phyloP scores from a whole-genome alignment of 352 stramenopile species.

The Phytopythium mirpurense region DNA sequence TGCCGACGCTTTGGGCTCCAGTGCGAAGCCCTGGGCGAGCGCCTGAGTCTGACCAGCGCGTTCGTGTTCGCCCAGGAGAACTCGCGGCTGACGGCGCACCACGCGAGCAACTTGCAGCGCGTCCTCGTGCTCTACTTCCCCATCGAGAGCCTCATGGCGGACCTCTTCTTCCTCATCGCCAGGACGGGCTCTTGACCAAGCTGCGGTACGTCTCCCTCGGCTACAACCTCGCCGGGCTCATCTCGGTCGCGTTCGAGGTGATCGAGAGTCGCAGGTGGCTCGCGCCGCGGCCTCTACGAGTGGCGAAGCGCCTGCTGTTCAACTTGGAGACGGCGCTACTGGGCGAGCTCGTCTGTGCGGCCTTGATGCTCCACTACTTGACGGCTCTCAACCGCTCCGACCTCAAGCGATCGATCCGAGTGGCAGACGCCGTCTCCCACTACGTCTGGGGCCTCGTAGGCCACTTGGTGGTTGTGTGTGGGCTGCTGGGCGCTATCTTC shows the following conservation, averaged over 20 bases:
- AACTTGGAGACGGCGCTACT: slow-evolving; percentile 30
- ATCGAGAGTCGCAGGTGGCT: slow-evolving; percentile 23
- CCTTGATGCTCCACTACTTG: slow-evolving; percentile 13
- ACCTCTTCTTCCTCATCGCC: slow-evolving; percentile 29
- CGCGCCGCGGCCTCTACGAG: slow-evolving; percentile 8
- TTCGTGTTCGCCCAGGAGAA: slow-evolving; percentile 29
- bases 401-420: slow-evolving; percentile 8
- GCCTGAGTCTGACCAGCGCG: no score
- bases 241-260: slow-evolving; percentile 34
- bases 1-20: no score
- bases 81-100: slow-evolving; percentile 18
- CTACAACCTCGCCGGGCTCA: slow-evolving; percentile 28
- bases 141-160: slow-evolving; percentile 26
- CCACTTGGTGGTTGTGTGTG: slow-evolving; percentile 14
- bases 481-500: slow-evolving; percentile 4
- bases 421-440: slow-evolving; percentile 11
- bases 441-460: slow-evolving; percentile 17
- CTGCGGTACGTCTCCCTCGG: slow-evolving; percentile 32
- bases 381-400: slow-evolving; percentile 11
- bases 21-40: no score
- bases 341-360: slow-evolving; percentile 19
- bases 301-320: slow-evolving; percentile 23
- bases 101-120: slow-evolving; percentile 25
- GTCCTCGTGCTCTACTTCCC: slow-evolving; percentile 19
- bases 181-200: slow-evolving; percentile 13